These are phyloP conservation scores for Cladosporium sp. DNA, from an alignment of 2,329 filamentous ascomycete genomes.

Conservation along the genomic window DNA sequence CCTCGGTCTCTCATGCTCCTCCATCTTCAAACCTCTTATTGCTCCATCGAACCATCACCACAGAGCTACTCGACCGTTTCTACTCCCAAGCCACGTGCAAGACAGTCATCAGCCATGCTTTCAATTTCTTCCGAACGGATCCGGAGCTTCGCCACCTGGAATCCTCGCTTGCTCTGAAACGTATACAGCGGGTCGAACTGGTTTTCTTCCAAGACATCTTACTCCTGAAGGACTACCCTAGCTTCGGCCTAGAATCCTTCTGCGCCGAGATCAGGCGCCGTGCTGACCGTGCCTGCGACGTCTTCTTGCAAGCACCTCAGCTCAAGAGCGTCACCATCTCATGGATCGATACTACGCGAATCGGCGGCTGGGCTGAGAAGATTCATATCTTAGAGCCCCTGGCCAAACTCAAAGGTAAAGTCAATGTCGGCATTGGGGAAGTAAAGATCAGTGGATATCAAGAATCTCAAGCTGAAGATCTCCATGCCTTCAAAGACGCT, in stretches of 20 bases:
- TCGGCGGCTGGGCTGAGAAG: constrained; percentile 33
- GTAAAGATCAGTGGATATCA: constrained; percentile 34
- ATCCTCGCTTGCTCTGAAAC: constrained; percentile 25
- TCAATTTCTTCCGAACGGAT: constrained; percentile 42
- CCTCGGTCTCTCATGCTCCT: constrained; percentile 36
- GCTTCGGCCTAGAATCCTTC: constrained; percentile 34
- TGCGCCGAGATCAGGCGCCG: constrained; percentile 36
- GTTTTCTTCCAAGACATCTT: constrained; percentile 39
- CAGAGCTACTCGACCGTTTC: constrained; percentile 37
- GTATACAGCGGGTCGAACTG: constrained; percentile 37
- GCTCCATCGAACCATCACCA: constrained; percentile 32
- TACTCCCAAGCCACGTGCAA: constrained; percentile 38
- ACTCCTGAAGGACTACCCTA: constrained; percentile 37
- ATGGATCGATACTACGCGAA: constrained; percentile 38
- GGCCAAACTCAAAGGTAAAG: constrained; percentile 23
- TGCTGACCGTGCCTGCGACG: constrained; percentile 34
- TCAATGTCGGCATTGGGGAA: constrained; percentile 22
- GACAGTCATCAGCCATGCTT: constrained; percentile 40
- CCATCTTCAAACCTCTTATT: constrained; percentile 32
- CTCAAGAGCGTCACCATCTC: constrained; percentile 34
- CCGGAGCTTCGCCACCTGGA: constrained; percentile 35
- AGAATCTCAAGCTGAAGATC: constrained; percentile 30
- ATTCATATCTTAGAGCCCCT: constrained; percentile 32
- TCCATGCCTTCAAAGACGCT: constrained; percentile 28
- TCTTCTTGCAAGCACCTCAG: constrained; percentile 30